Percentiles rank a stretch among this genome's conserved stretches.
Conservation (phyloP, 202 grass and related monocot genomes). For the Zizania palustris region DNA sequence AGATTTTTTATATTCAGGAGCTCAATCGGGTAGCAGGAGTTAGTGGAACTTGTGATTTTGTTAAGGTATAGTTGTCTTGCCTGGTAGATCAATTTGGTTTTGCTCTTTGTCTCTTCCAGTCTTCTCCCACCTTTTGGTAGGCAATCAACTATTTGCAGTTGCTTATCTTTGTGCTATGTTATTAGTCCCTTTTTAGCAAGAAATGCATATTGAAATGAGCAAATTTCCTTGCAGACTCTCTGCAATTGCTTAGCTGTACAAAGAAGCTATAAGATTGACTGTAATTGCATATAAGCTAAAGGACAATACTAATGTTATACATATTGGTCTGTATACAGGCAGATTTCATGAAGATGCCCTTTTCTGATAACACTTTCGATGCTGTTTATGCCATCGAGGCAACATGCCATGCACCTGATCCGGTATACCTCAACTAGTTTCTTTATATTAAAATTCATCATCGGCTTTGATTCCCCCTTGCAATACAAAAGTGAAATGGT, state of each 20-base stretch:
- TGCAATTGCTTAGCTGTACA: constrained; percentile 24
- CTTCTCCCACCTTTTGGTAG: neutral
- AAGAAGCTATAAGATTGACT: neutral
- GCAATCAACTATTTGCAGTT: neutral
- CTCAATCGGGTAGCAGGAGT: constrained; percentile 75
- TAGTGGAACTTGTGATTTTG: constrained; percentile 72
- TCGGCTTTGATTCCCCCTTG: constrained; percentile 16
- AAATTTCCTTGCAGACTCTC: constrained; percentile 11
- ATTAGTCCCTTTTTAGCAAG: neutral
- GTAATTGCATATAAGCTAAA: neutral
- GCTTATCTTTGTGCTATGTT: constrained; percentile 1
- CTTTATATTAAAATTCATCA: constrained; percentile 25
- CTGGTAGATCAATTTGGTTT: neutral
- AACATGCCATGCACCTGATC: constrained; percentile 93
- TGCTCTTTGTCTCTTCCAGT: neutral
- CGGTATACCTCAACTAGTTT: constrained; percentile 43
- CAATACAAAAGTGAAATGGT: neutral
- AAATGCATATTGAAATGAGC: neutral
- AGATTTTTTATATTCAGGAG: constrained; percentile 54
- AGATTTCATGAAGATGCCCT: constrained; percentile 97
- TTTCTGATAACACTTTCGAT: constrained; percentile 74
- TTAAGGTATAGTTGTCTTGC: constrained; percentile 66
- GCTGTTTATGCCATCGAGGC: constrained; percentile 93
- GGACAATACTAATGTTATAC: constrained; percentile 21
- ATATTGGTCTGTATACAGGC: constrained; percentile 58